phyloP scores from a whole-genome alignment of 352 stramenopile species.

The Globisporangium recalcitrans region DNA sequence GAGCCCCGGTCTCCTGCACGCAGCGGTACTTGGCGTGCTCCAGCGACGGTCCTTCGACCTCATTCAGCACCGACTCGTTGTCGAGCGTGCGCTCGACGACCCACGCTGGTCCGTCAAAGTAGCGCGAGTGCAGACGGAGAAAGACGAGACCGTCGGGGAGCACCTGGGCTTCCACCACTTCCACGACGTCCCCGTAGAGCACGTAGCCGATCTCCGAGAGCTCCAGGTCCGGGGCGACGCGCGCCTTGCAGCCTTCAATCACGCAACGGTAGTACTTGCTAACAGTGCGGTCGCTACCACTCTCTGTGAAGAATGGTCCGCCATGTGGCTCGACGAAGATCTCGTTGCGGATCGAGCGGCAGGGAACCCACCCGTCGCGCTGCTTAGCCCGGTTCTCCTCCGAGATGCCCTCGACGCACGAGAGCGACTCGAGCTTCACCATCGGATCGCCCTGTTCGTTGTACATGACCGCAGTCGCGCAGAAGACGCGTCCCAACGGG shows the following conservation, averaged over 20 bases:
- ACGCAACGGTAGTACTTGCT: conserved; percentile 57
- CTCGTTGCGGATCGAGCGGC: conserved; percentile 70
- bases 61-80: conserved; percentile 71
- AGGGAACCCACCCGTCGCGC: conserved; percentile 57
- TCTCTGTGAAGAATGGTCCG: conserved; percentile 32
- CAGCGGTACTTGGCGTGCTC: conserved; percentile 44
- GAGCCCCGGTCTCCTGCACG: conserved; percentile 63
- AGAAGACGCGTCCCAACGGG: conserved; percentile 59
- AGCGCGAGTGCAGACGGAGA: conserved; percentile 47
- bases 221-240: conserved; percentile 36
- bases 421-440: conserved; percentile 55
- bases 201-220: conserved; percentile 70
- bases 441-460: conserved; percentile 76
- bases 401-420: conserved; percentile 26
- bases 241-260: conserved; percentile 74
- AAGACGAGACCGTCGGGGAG: conserved; percentile 54
- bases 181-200: conserved; percentile 68
- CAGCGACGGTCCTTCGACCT: conserved; percentile 40
- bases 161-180: conserved; percentile 51
- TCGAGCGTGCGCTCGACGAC: conserved; percentile 71
- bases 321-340: conserved; percentile 53
- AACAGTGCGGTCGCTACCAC: neutral
- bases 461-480: conserved; percentile 46
- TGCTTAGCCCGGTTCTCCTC: conserved; percentile 18
- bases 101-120: conserved; percentile 68